These are phyloP conservation scores for Neopestalotiopsis sp. DNA, from an alignment of 2,329 filamentous ascomycete species.

Conservation along the genomic window DNA sequence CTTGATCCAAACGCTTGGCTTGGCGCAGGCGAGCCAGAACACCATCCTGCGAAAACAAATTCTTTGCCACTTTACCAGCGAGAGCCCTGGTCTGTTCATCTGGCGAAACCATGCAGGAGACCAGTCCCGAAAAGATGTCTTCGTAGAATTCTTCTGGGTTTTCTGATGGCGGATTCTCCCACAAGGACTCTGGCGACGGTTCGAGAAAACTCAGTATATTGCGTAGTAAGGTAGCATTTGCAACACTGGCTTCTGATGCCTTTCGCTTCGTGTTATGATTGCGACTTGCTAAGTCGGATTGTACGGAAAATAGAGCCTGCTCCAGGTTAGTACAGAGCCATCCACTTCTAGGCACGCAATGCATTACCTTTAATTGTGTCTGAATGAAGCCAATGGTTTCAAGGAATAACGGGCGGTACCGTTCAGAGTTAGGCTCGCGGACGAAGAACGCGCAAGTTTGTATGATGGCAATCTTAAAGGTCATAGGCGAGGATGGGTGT, in stretches of 20 bases:
- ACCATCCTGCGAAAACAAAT: slow-evolving; percentile 47
- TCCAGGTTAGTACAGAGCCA: slow-evolving; percentile 17
- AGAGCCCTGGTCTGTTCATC: slow-evolving; percentile 54
- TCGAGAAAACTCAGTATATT: slow-evolving; percentile 63
- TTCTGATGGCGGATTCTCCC: slow-evolving; percentile 44
- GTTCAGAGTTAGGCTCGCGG: slow-evolving; percentile 50
- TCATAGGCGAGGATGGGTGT: slow-evolving; percentile 57
- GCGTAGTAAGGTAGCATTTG: slow-evolving; percentile 49
- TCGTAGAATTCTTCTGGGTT: slow-evolving; percentile 43
- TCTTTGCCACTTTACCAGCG: slow-evolving; percentile 52
- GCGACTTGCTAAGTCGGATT: slow-evolving; percentile 42
- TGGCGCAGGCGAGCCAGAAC: slow-evolving; percentile 42
- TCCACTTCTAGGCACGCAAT: not conserved
- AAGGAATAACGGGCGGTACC: slow-evolving; percentile 60
- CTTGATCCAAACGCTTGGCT: slow-evolving; percentile 41
- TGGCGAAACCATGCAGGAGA: slow-evolving; percentile 58
- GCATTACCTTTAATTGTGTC: slow-evolving; percentile 58
- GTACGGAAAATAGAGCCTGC: slow-evolving; percentile 44
- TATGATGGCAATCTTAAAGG: slow-evolving; percentile 67
- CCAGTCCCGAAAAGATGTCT: slow-evolving; percentile 55
- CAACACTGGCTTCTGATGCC: slow-evolving; percentile 40
- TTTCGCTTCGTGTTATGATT: slow-evolving; percentile 46
- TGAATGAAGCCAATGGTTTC: slow-evolving; percentile 62
- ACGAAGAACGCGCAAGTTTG: slow-evolving; percentile 69
- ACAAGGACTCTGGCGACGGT: slow-evolving; percentile 55